Percentiles rank a stretch among this genome's conserved stretches.
These are phyloP conservation scores for Sporothrix schenckii DNA, from an alignment of 2,329 filamentous ascomycete genomes.

Conservation along the genomic window DNA sequence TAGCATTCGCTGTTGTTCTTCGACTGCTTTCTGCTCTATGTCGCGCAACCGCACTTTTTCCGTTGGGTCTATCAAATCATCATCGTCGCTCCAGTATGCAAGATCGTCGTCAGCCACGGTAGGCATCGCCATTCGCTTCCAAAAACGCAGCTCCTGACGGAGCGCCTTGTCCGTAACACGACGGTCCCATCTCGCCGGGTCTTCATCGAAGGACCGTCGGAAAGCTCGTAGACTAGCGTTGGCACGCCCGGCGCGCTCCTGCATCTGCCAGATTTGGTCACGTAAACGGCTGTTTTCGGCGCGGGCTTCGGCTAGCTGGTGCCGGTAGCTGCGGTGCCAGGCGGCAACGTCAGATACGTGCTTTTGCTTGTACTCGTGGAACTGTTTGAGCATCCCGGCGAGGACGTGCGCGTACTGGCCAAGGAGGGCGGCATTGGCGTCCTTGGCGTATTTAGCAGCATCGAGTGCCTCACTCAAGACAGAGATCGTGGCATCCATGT, in stretches of 20 bases:
- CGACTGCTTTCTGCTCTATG: conserved; percentile 49
- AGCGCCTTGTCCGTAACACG: conserved; percentile 56
- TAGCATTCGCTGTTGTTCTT: conserved; percentile 42
- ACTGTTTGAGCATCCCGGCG: conserved; percentile 62
- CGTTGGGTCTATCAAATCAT: conserved; percentile 63
- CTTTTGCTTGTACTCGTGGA: conserved; percentile 67
- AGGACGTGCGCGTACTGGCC: conserved; percentile 62
- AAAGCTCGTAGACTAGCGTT: conserved; percentile 62
- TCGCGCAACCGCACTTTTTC: conserved; percentile 61
- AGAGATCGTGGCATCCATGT: conserved; percentile 59
- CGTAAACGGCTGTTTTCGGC: conserved; percentile 65
- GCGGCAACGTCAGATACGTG: conserved; percentile 63
- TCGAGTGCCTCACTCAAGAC: conserved; percentile 65
- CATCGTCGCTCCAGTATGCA: conserved; percentile 65
- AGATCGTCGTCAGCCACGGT: conserved; percentile 63
- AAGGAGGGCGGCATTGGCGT: conserved; percentile 62
- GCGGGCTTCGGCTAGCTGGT: conserved; percentile 66
- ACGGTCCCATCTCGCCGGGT: conserved; percentile 57
- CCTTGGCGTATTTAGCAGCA: conserved; percentile 61
- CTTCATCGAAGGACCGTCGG: conserved; percentile 59
- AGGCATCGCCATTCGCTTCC: conserved; percentile 67
- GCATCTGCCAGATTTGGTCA: conserved; percentile 69
- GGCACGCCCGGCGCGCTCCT: conserved; percentile 60
- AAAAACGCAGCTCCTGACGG: conserved; percentile 64
- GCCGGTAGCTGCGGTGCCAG: conserved; percentile 68